A percentile compares a stretch with the other conserved stretches of the same genome.
phyloP scores from a whole-genome alignment of 805 yeast genomes.

The Ogataea pilisensis region DNA sequence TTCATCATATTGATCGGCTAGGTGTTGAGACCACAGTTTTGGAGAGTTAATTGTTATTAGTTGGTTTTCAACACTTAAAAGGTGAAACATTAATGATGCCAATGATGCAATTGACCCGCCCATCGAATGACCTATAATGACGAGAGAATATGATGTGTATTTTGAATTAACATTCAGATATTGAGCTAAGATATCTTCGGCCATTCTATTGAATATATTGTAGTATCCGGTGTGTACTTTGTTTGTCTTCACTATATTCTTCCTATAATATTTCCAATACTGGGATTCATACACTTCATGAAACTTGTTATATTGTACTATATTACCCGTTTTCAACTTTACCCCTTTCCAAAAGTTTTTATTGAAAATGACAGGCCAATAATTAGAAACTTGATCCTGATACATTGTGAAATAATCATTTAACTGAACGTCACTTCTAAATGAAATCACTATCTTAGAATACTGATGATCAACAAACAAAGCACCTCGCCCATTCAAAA shows the following conservation, averaged over 20 bases:
- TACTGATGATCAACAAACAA: conserved; percentile 17
- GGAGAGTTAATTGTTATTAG: conserved; percentile 20
- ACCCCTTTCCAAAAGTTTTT: conserved; percentile 14
- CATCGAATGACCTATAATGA: conserved; percentile 20
- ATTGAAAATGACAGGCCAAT: conserved; percentile 18
- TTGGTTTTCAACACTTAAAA: conserved; percentile 11
- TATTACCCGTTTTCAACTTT: conserved; percentile 5
- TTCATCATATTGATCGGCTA: conserved; percentile 19
- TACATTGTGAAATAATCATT: conserved; percentile 18
- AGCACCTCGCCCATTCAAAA: conserved; percentile 16
- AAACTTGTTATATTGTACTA: conserved; percentile 1
- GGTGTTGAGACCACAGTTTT: conserved; percentile 16
- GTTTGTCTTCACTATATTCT: conserved; percentile 11
- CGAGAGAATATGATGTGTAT: conserved; percentile 13
- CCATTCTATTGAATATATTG: conserved; percentile 16
- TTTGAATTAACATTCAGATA: conserved; percentile 8
- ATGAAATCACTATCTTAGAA: conserved; percentile 14
- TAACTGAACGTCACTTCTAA: conserved; percentile 17
- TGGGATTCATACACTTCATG: conserved; percentile 7
- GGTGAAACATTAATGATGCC: conserved; percentile 16
- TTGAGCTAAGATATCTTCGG: conserved; percentile 16
- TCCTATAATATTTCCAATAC: conserved; percentile 19
- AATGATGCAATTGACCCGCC: conserved; percentile 22
- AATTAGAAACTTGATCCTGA: conserved; percentile 13
- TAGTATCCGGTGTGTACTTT: conserved; percentile 20